These are phyloP conservation scores for Platanthera zijinensis DNA, from an alignment of 106 monocot genomes.

Conservation along the genomic window DNA sequence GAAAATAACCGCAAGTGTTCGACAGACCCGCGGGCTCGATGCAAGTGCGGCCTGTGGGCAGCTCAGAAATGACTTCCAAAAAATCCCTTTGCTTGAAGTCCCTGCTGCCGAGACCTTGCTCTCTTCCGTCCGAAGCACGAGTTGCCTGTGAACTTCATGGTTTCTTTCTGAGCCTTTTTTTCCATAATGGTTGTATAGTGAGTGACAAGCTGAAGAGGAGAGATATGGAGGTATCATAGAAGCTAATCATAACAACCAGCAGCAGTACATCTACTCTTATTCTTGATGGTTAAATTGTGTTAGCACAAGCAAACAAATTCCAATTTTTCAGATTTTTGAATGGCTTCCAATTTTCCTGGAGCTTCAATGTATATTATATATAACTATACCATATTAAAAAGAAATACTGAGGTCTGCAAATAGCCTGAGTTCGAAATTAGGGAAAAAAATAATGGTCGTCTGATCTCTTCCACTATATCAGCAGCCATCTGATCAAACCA, in stretches of 20 bases:
- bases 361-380: too few species aligned
- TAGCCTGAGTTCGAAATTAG: too few species aligned
- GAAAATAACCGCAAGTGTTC: slow-evolving; percentile 67
- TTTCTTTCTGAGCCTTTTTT: background rate
- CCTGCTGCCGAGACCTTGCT: slow-evolving; percentile 20
- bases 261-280: background rate
- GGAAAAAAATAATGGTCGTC: too few species aligned
- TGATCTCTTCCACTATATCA: too few species aligned
- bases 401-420: too few species aligned
- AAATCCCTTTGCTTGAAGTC: slow-evolving; percentile 40
- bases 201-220: background rate
- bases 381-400: too few species aligned
- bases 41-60: slow-evolving; percentile 94
- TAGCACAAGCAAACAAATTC: background rate
- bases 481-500: too few species aligned
- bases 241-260: background rate
- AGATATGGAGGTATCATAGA: background rate
- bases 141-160: background rate
- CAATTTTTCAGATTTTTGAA: background rate
- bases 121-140: background rate
- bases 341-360: background rate
- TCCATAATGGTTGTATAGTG: background rate
- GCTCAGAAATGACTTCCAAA: slow-evolving; percentile 91
- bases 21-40: slow-evolving; percentile 90
- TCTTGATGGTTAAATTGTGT: background rate